Conservation (phyloP, 2,329 filamentous ascomycete species). For the Cercospora beticola region DNA sequence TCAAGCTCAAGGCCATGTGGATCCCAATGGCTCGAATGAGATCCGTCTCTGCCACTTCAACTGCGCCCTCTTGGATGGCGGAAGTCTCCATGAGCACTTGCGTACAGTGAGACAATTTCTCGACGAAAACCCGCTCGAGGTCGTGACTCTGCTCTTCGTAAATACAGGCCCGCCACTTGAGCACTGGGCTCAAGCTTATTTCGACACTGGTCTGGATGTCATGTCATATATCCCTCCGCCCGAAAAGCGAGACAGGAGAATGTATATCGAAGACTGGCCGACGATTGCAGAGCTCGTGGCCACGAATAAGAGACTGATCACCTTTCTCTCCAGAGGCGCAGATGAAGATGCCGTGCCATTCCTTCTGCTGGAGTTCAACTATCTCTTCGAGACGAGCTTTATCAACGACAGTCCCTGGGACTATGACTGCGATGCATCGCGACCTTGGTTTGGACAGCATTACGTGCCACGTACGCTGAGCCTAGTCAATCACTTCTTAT, state of each 20-base stretch:
- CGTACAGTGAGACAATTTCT: slow-evolving; percentile 22
- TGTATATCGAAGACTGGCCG: slow-evolving; percentile 44
- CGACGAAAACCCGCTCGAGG: slow-evolving; percentile 28
- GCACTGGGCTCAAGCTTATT: slow-evolving; percentile 50
- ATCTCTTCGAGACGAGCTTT: slow-evolving; percentile 50
- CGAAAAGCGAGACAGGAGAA: slow-evolving; percentile 26
- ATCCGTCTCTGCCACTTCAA: slow-evolving; percentile 33
- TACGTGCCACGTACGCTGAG: slow-evolving; percentile 44
- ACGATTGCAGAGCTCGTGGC: slow-evolving; percentile 45
- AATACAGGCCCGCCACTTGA: slow-evolving; percentile 47
- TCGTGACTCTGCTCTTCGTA: slow-evolving; percentile 34
- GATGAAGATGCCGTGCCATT: slow-evolving; percentile 43
- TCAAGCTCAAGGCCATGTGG: slow-evolving; percentile 31
- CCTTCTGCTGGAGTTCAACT: slow-evolving; percentile 39
- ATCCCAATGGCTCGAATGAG: slow-evolving; percentile 23
- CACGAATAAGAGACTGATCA: slow-evolving; percentile 45
- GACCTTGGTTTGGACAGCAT: slow-evolving; percentile 43
- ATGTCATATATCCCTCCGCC: slow-evolving; percentile 41
- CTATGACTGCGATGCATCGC: slow-evolving; percentile 39
- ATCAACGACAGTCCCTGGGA: slow-evolving; percentile 38
- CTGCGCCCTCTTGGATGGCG: slow-evolving; percentile 33
- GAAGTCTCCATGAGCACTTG: slow-evolving; percentile 27
- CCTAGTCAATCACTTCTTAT: slow-evolving; percentile 50
- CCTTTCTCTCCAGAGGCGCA: slow-evolving; percentile 47
- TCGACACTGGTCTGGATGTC: slow-evolving; percentile 52